Percentiles rank a stretch among this genome's conserved stretches.
These are phyloP conservation scores for Saxispiralis lemnorum DNA, from an alignment of 495 filamentous ascomycete genomes.

Conservation along the genomic window DNA sequence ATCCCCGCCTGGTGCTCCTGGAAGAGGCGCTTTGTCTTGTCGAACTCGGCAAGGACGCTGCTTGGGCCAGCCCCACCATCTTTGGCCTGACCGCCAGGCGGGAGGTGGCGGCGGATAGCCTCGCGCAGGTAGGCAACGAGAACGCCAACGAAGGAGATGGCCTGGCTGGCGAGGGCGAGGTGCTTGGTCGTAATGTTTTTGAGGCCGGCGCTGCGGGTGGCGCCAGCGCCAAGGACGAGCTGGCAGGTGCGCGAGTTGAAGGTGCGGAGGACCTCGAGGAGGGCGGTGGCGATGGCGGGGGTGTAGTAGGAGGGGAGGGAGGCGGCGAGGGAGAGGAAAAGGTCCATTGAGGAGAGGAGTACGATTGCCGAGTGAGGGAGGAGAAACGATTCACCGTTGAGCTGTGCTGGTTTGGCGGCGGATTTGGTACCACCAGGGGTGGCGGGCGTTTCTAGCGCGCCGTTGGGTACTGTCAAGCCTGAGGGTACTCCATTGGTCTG, in stretches of 20 bases:
- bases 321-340: slow-evolving; percentile 65
- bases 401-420: slow-evolving; percentile 34
- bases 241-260: slow-evolving; percentile 92
- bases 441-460: background rate
- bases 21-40: slow-evolving; percentile 72
- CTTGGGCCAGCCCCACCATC: background rate
- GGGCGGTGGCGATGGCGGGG: slow-evolving; percentile 54
- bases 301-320: slow-evolving; percentile 80
- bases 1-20: slow-evolving; percentile 90
- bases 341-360: slow-evolving; percentile 62
- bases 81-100: slow-evolving; percentile 14
- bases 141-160: slow-evolving; percentile 69
- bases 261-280: slow-evolving; percentile 60
- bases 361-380: slow-evolving; percentile 65
- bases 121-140: slow-evolving; percentile 83
- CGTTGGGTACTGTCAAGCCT: too few species aligned
- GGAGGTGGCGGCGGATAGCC: slow-evolving; percentile 58
- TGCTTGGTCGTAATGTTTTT: slow-evolving; percentile 96
- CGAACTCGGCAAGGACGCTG: slow-evolving; percentile 64
- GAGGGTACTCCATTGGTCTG: too few species aligned
- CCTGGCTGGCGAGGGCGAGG: slow-evolving; percentile 79
- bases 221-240: slow-evolving; percentile 85
- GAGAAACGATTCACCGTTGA: slow-evolving; percentile 73
- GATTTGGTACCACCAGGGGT: background rate
- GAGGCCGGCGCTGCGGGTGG: slow-evolving; percentile 73